Base-by-base conservation (phyloP, 202 grass and related monocot genomes). In the Bolboschoenoplectus hybrid region DNA sequence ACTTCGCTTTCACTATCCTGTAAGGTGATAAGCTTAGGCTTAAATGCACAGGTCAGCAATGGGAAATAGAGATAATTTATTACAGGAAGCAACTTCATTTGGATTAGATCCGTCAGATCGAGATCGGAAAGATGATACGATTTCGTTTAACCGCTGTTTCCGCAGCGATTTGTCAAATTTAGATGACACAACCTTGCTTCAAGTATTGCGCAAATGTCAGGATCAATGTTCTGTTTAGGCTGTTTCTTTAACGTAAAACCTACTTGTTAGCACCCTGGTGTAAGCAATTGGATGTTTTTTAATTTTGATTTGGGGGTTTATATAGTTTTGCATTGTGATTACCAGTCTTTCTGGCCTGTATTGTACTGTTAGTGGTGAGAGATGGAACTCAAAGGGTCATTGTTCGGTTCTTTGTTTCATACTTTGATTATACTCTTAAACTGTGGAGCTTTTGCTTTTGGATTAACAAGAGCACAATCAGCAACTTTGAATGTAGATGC, bases 401-500 rank as follows among this genome's bases (percentile, higher is more conserved):
- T 63, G 80, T 85, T 41, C 7, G 43, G 62, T 85, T 20, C 62
- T 63, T 53, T 63, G 58, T 81, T 82, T n/a, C 69, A 64, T 84
- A 63, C 55, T 44, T 51, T 71, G 61, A 61, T 95, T 67, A 58
- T 90, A 75, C 85, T 91, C 86, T 68, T 82, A 45, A 69, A 40
- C 70, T 88, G 44, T 93, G 71, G 38, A 14, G 47, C 85, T 74
- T 92, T 60, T 89, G 39, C 77, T 85, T 49, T 73, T 88, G 41
- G 88, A 81, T 66, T 83, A 14, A 70, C 45, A 12, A 82, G 20
- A 5, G 69, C 78, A 49, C 90, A 92, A 87, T 90, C 87, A 82
- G 93, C 93, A 43, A 83, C 86, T 55, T 36, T 98, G 71, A 87
- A 55, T 84, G 93, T 98, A 43, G 87, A 95, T 81, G 88, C 87